Evolutionary conservation across 2,329 filamentous ascomycete genomes (phyloP).

Genomic region (Fonsecaea pugnacius): DNA sequence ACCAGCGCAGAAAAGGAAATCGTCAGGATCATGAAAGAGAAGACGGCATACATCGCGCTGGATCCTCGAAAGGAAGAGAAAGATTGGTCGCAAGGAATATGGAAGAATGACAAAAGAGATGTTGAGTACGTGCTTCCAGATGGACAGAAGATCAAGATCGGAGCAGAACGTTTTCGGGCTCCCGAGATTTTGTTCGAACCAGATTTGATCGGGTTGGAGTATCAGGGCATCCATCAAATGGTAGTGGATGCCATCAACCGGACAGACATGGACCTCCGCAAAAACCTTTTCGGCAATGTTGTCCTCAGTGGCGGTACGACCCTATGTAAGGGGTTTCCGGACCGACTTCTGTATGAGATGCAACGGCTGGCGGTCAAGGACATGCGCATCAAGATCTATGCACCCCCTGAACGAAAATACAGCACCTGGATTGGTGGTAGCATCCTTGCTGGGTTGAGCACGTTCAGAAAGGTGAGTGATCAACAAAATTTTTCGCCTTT

Average conservation of each 20-base stretch:
- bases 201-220: constrained; percentile 94
- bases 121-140: constrained; percentile 90
- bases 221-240: constrained; percentile 95
- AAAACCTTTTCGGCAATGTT: constrained; percentile 93
- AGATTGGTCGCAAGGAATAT: constrained; percentile 75
- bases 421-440: constrained; percentile 99
- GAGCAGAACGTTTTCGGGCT: constrained; percentile 90
- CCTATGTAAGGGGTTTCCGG: constrained; percentile 94
- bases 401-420: constrained; percentile 95
- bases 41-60: constrained; percentile 84
- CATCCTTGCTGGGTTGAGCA: constrained; percentile 94
- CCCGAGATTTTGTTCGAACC: constrained; percentile 98
- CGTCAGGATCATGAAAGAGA: constrained; percentile 96
- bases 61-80: constrained; percentile 95
- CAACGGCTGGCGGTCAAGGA: constrained; percentile 95
- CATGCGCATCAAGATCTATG: constrained; percentile 99
- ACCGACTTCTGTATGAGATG: constrained; percentile 87
- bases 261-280: constrained; percentile 93
- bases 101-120: constrained; percentile 74
- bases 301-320: constrained; percentile 96
- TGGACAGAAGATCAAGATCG: constrained; percentile 91
- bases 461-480: constrained; percentile 85
- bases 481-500: background rate
- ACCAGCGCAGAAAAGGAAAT: constrained; percentile 99
- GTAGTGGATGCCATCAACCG: constrained; percentile 94